These are phyloP conservation scores for Bidens hawaiensis DNA, from an alignment of 140 eudicot genomes.

Conservation along the genomic window DNA sequence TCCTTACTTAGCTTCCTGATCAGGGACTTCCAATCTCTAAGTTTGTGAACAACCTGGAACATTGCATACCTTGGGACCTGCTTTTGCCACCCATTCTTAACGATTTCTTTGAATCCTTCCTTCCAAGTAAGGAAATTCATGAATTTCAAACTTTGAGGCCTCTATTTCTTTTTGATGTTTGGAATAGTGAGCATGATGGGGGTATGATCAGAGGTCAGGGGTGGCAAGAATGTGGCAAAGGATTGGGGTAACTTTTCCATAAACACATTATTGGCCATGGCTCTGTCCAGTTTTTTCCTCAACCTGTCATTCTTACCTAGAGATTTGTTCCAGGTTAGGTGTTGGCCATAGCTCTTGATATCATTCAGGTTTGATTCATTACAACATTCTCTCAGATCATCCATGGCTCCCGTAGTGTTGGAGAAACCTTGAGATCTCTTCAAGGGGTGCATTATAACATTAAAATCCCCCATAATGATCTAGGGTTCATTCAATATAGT, in stretches of 20 bases:
- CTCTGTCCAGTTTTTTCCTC: background rate
- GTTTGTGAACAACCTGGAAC: background rate
- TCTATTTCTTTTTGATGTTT: background rate
- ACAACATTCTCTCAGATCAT: background rate
- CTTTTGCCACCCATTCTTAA: background rate
- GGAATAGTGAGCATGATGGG: background rate
- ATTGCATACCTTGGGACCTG: background rate
- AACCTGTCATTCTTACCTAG: background rate
- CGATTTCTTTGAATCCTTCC: background rate
- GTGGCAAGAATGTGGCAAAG: background rate
- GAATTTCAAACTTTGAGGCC: background rate
- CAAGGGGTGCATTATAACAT: background rate
- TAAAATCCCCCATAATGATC: background rate
- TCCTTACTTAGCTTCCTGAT: background rate
- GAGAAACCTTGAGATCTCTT: background rate
- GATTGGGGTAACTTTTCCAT: background rate
- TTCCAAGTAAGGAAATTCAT: background rate
- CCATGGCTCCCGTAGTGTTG: background rate
- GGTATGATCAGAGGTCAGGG: background rate
- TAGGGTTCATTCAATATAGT: background rate
- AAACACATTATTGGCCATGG: background rate
- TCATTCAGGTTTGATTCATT: background rate
- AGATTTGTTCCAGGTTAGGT: background rate
- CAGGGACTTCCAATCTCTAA: background rate
- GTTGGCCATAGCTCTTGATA: background rate